Conservation (phyloP, 306 rosid species). For the Pyrus pyrifolia region DNA sequence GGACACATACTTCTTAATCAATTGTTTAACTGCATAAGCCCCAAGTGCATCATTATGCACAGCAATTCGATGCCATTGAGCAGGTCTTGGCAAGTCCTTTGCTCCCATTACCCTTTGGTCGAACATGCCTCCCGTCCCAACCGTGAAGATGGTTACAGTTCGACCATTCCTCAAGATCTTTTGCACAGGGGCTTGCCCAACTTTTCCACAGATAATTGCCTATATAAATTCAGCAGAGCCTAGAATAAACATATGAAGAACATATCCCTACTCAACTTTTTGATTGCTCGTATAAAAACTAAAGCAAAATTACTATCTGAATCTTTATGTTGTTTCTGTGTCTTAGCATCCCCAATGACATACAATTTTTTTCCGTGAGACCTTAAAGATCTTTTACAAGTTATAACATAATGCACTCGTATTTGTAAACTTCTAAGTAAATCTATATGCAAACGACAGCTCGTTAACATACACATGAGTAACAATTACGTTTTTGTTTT, state of each 20-base stretch:
- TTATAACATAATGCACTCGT: no score
- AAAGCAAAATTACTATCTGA: background rate
- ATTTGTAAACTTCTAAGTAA: no score
- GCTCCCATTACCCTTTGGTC: slow-evolving; percentile 67
- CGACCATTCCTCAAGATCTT: slow-evolving; percentile 88
- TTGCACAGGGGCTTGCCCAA: slow-evolving; percentile 91
- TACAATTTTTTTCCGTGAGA: no score
- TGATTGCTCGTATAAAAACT: background rate
- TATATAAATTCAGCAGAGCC: slow-evolving; percentile 16
- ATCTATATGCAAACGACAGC: background rate
- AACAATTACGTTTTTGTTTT: background rate
- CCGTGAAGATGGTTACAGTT: slow-evolving; percentile 73
- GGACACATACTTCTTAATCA: slow-evolving; percentile 60
- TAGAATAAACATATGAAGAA: background rate
- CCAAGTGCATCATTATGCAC: slow-evolving; percentile 83
- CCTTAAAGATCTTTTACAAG: no score
- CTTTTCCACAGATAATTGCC: slow-evolving; percentile 95
- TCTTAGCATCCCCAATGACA: background rate
- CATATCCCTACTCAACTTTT: background rate
- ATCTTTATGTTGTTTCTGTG: background rate
- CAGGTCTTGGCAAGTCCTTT: slow-evolving; percentile 70
- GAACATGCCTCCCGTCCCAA: slow-evolving; percentile 94
- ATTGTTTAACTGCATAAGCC: slow-evolving; percentile 77
- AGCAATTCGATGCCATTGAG: slow-evolving; percentile 93
- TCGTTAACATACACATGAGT: background rate